A percentile compares a stretch with the other conserved stretches of the same genome.
These are phyloP conservation scores for Salix arbutifolia DNA, from an alignment of 345 rosid species.

Conservation along the genomic window DNA sequence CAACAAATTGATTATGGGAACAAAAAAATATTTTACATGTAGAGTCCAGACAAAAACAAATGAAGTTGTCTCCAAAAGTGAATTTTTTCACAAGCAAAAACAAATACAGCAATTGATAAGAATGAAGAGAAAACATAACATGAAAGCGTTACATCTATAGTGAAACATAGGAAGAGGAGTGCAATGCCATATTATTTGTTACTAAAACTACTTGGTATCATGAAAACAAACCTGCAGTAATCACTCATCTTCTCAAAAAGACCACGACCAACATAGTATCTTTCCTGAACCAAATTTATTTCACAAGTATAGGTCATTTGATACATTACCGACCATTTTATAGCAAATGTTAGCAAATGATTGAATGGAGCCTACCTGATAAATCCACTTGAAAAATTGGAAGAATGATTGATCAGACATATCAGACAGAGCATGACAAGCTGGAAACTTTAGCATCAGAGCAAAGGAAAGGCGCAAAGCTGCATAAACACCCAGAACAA, in stretches of 20 bases:
- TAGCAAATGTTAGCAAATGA: slow-evolving; percentile 5
- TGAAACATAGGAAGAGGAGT: background rate
- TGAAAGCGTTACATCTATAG: background rate
- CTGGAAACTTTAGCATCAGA: slow-evolving; percentile 66
- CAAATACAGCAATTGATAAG: background rate
- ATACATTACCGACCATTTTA: background rate
- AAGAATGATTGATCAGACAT: slow-evolving; percentile 92
- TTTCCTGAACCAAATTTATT: slow-evolving; percentile 52
- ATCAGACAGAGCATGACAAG: slow-evolving; percentile 78
- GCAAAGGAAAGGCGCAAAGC: slow-evolving; percentile 69
- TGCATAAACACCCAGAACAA: slow-evolving; percentile 80
- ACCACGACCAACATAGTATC: slow-evolving; percentile 96
- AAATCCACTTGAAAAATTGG: slow-evolving; percentile 98
- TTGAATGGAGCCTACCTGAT: slow-evolving; percentile 56
- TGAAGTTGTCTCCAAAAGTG: background rate
- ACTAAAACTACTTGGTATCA: background rate
- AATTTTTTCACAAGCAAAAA: background rate
- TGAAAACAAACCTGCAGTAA: slow-evolving; percentile 67
- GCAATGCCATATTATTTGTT: too few relatives aligned
- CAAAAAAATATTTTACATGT: background rate
- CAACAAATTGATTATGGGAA: background rate
- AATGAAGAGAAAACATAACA: background rate
- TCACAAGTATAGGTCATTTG: too few relatives aligned
- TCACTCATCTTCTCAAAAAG: slow-evolving; percentile 80
- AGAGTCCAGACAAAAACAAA: background rate